Evolutionary conservation across 2,329 filamentous ascomycete species (phyloP).

Genomic region (Trichoderma endophyticum): DNA sequence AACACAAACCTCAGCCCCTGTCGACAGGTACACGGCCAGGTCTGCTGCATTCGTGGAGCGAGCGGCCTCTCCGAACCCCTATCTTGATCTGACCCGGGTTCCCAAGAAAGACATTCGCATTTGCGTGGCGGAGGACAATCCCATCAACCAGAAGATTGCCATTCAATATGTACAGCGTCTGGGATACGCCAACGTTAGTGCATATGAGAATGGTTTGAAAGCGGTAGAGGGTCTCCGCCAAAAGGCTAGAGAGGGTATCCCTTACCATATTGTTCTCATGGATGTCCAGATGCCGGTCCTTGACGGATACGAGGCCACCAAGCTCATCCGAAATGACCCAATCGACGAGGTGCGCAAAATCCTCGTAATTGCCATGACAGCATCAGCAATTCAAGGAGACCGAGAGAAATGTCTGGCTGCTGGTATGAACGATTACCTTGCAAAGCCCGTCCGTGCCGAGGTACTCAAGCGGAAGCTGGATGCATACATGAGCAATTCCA

Average conservation of each 20-base stretch:
- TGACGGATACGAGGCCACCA: conserved; percentile 89
- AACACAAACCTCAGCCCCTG: conserved; percentile 35
- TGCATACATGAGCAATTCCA: conserved; percentile 45
- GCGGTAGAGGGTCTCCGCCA: conserved; percentile 81
- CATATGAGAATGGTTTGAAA: conserved; percentile 85
- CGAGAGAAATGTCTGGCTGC: conserved; percentile 92
- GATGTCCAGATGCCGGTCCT: conserved; percentile 95
- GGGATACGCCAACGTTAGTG: conserved; percentile 76
- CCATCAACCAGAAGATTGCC: conserved; percentile 91
- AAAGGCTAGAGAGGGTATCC: conserved; percentile 66
- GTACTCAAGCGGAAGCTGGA: conserved; percentile 80
- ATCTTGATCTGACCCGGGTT: conserved; percentile 67
- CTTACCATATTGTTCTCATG: conserved; percentile 91
- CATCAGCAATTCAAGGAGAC: conserved; percentile 89
- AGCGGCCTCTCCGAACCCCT: conserved; percentile 41
- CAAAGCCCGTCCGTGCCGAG: conserved; percentile 89
- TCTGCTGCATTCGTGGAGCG: conserved; percentile 35
- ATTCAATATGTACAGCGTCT: conserved; percentile 85
- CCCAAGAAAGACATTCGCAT: conserved; percentile 77
- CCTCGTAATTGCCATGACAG: conserved; percentile 97
- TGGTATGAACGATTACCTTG: conserved; percentile 96
- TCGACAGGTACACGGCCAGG: conserved; percentile 35
- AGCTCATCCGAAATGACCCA: conserved; percentile 72
- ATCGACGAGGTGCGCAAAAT: conserved; percentile 75
- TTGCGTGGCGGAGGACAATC: conserved; percentile 92